Evolutionary conservation across 1,284 basidiomycete genomes (phyloP).

Genomic region (Ceratobasidium sp.): DNA sequence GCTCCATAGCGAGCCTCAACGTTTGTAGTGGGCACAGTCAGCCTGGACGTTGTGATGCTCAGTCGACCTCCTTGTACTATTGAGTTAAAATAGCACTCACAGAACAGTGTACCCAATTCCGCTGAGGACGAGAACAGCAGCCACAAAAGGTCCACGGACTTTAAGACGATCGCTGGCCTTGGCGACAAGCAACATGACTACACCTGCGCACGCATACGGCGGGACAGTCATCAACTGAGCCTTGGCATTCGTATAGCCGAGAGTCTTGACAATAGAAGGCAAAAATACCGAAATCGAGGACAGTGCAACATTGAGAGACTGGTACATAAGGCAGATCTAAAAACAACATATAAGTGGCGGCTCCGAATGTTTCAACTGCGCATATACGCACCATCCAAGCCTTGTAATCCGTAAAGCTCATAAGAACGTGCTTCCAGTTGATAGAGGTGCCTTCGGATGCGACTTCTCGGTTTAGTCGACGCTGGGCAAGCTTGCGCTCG

Average conservation of each 20-base stretch:
- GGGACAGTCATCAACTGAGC: constrained; percentile 64
- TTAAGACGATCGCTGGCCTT: constrained; percentile 58
- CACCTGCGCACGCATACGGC: constrained; percentile 60
- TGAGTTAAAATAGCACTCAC: background rate
- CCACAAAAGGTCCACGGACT: constrained; percentile 56
- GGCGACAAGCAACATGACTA: constrained; percentile 60
- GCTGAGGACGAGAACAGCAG: constrained; percentile 57
- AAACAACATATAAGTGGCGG: background rate
- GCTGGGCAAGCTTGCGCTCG: constrained; percentile 45
- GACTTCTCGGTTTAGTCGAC: constrained; percentile 42
- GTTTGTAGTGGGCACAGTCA: constrained; percentile 59
- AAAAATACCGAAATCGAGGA: constrained; percentile 41
- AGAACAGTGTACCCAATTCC: constrained; percentile 61
- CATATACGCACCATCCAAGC: constrained; percentile 44
- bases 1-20: constrained; percentile 45
- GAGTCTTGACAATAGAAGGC: constrained; percentile 49
- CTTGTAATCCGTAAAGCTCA: constrained; percentile 43
- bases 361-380: background rate
- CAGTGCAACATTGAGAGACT: constrained; percentile 43
- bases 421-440: constrained; percentile 42
- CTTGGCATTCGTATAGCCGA: constrained; percentile 59
- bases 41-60: constrained; percentile 56
- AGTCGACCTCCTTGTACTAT: constrained; percentile 52
- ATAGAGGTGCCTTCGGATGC: constrained; percentile 30
- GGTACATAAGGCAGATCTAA: constrained; percentile 42